Conservation (phyloP, 371 early-diverging fungal species). For the Lichtheimia ornata region DNA sequence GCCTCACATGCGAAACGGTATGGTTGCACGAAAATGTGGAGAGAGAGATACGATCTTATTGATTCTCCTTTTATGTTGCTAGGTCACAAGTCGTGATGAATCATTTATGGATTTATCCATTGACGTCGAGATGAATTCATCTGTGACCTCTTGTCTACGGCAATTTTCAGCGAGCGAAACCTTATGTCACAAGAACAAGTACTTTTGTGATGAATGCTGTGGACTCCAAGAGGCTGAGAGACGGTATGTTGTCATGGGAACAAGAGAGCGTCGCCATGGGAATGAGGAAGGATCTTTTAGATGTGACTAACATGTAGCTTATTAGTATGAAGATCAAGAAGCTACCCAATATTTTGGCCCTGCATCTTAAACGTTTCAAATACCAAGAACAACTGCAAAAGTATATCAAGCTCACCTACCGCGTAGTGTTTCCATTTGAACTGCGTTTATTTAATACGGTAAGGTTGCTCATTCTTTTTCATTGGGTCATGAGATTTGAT, state of each 20-base stretch:
- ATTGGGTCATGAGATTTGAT: background rate
- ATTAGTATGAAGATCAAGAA: constrained; percentile 92
- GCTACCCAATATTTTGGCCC: constrained; percentile 91
- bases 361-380: constrained; percentile 97
- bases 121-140: constrained; percentile 94
- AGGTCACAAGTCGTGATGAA: constrained; percentile 94
- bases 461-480: constrained; percentile 13
- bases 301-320: background rate
- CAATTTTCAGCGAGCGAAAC: constrained; percentile 95
- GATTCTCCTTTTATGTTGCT: constrained; percentile 1
- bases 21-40: background rate
- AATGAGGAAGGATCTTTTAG: too few relatives aligned
- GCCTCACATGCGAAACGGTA: constrained; percentile 94
- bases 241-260: constrained; percentile 43
- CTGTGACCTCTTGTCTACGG: constrained; percentile 87
- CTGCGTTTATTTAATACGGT: constrained; percentile 93
- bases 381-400: constrained; percentile 90
- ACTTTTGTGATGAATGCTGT: constrained; percentile 93
- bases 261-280: background rate
- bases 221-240: constrained; percentile 96
- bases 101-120: constrained; percentile 94
- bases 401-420: constrained; percentile 91
- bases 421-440: constrained; percentile 93
- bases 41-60: background rate
- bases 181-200: constrained; percentile 93